Percentiles rank a stretch among this genome's conserved stretches.
Evolutionary conservation across 768 basidiomycete genomes (phyloP).

Genomic region (Naganishia kalamii): DNA sequence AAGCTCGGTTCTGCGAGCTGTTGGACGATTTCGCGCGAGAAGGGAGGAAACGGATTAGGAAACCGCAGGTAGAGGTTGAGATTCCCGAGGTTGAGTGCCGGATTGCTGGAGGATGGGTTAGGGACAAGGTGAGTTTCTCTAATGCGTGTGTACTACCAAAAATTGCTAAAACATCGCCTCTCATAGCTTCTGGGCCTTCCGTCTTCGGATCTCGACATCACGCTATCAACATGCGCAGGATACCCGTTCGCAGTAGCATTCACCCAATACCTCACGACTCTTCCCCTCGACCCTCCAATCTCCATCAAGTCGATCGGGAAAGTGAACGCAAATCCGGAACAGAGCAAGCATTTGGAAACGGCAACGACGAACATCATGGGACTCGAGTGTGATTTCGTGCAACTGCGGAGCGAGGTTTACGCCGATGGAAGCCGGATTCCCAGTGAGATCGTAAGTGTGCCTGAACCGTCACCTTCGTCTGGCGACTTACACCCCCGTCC

Average conservation of each 20-base stretch:
- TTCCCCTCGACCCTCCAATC: slow-evolving; percentile 29
- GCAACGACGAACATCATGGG: slow-evolving; percentile 75
- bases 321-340: slow-evolving; percentile 89
- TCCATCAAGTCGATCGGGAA: slow-evolving; percentile 56
- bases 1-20: slow-evolving; percentile 65
- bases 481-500: background rate
- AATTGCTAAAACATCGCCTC: background rate
- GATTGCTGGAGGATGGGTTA: slow-evolving; percentile 96
- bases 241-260: slow-evolving; percentile 77
- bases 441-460: slow-evolving; percentile 63
- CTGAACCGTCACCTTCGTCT: background rate
- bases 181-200: slow-evolving; percentile 64
- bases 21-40: slow-evolving; percentile 68
- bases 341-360: slow-evolving; percentile 96
- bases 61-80: slow-evolving; percentile 52
- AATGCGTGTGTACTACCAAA: too few species aligned
- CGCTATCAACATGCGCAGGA: slow-evolving; percentile 82
- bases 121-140: slow-evolving; percentile 79
- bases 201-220: slow-evolving; percentile 90
- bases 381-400: slow-evolving; percentile 85
- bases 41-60: slow-evolving; percentile 44
- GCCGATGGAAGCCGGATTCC: slow-evolving; percentile 82
- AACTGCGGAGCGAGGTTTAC: slow-evolving; percentile 87
- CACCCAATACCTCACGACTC: slow-evolving; percentile 54
- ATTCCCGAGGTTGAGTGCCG: slow-evolving; percentile 62